Base-by-base conservation (phyloP, 257 asterid genomes). In the Jacaranda copaia region DNA sequence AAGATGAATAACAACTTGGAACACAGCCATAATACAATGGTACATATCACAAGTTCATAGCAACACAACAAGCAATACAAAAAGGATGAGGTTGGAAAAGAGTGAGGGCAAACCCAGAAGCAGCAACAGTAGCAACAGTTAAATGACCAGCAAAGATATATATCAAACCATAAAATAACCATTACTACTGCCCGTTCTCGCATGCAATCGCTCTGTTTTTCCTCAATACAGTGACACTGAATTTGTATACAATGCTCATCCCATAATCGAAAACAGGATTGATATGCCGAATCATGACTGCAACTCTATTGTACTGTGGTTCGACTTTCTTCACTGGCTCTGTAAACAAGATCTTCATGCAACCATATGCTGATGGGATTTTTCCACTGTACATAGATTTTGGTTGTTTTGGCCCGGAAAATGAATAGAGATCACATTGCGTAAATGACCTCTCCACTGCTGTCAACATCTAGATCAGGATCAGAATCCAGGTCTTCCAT, bases 361-460 rank as follows among this genome's bases (percentile, higher is more conserved):
- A 58, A 5, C 36, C 14, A 58, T 52, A 52, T 10, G 46, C 69
- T 1, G 7, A 2, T 16, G n/a, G 8, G 51, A 42, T 65, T 16
- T 55, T 65, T 65, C 55, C 36, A 42, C 16, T 64, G 7, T 64
- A 10, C 16, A 1, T 36, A 40, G 35, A 39, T 65, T 65, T 4
- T 43, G n/a, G 12, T 40, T 65, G 13, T 8, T n/a, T 8, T 45
- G 6, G 13, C 15, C 35, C 20, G 19, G 40, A 14, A 79, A 51
- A 15, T 5, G 64, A 57, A 45, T 51, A 1, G 70, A 15, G 18
- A 77, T 89, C 90, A 93, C 86, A 92, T 87, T 1, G 99, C 99
- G 73, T 88, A 91, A 58, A 94, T 90, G 63, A 94, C 81, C 85
- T 94, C 99, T n/a, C 99, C 99, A 5, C 99, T 94, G 89, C 98